Evolutionary conservation across 352 stramenopile genomes (phyloP).

Genomic region (Phytophthora hybrid): DNA sequence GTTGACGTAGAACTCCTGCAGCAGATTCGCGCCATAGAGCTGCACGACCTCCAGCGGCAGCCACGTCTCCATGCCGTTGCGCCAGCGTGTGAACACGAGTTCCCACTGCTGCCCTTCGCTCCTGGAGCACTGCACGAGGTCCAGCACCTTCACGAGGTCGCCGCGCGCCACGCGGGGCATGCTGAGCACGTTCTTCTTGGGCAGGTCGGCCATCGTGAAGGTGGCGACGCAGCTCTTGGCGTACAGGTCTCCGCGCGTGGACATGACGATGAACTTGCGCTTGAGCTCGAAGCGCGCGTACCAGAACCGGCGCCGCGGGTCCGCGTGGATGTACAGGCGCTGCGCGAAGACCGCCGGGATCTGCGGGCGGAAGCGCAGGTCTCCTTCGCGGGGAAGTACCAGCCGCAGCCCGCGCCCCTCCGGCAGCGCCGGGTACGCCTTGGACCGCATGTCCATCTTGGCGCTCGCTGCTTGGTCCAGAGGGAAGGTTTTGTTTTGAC

Average conservation of each 20-base stretch:
- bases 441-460: conserved; percentile 66
- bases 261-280: conserved; percentile 84
- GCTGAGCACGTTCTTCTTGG: conserved; percentile 53
- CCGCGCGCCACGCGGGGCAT: conserved; percentile 60
- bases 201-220: conserved; percentile 53
- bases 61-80: conserved; percentile 73
- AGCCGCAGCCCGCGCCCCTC: conserved; percentile 45
- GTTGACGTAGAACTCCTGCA: conserved; percentile 84
- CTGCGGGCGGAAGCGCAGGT: conserved; percentile 65
- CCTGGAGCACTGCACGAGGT: conserved; percentile 70
- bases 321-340: conserved; percentile 63
- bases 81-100: conserved; percentile 74
- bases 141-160: conserved; percentile 74
- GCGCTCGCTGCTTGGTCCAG: conserved; percentile 7
- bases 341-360: conserved; percentile 55
- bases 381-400: conserved; percentile 61
- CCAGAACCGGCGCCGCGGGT: conserved; percentile 47
- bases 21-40: conserved; percentile 43
- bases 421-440: conserved; percentile 69
- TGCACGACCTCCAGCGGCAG: conserved; percentile 70
- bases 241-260: conserved; percentile 71
- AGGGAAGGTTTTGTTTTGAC: conserved; percentile 1
- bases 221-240: conserved; percentile 47
- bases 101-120: conserved; percentile 64
- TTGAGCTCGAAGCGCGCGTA: conserved; percentile 68